These are phyloP conservation scores for Bondarzewia mesenterica DNA, from an alignment of 1,284 basidiomycete species.

Conservation along the genomic window DNA sequence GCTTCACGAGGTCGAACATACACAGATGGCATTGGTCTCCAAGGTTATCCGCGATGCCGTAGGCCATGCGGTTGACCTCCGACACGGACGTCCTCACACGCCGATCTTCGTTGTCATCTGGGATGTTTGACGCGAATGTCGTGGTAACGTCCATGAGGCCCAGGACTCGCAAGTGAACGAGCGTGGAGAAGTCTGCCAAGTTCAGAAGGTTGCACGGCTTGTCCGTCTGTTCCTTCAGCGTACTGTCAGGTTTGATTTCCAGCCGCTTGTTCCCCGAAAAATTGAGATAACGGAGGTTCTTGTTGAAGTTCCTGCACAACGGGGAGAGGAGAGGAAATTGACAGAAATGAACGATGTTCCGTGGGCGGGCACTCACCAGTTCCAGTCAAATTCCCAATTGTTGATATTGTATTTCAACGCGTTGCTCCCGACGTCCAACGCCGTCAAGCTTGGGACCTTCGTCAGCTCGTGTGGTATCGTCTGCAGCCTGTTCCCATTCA, in stretches of 20 bases:
- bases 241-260: slow-evolving; percentile 70
- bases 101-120: slow-evolving; percentile 88
- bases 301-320: slow-evolving; percentile 87
- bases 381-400: slow-evolving; percentile 99
- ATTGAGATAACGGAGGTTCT: slow-evolving; percentile 85
- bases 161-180: slow-evolving; percentile 78
- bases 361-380: slow-evolving; percentile 81
- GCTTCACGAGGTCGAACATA: slow-evolving; percentile 92
- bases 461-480: slow-evolving; percentile 89
- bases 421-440: slow-evolving; percentile 94
- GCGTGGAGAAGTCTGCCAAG: slow-evolving; percentile 83
- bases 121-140: slow-evolving; percentile 67
- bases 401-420: slow-evolving; percentile 96
- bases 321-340: slow-evolving; percentile 1
- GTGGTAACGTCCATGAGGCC: slow-evolving; percentile 98
- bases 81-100: slow-evolving; percentile 90
- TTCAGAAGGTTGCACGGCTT: slow-evolving; percentile 25
- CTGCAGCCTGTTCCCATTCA: slow-evolving; percentile 94
- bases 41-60: slow-evolving; percentile 95
- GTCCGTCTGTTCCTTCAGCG: slow-evolving; percentile 14
- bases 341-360: slow-evolving; percentile 4
- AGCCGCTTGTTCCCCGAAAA: slow-evolving; percentile 83
- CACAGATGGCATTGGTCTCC: slow-evolving; percentile 73
- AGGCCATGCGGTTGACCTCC: slow-evolving; percentile 89
- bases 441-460: slow-evolving; percentile 72